Evolutionary conservation across 2,329 filamentous ascomycete genomes (phyloP).

Genomic region (Pestalotiopsis fici): DNA sequence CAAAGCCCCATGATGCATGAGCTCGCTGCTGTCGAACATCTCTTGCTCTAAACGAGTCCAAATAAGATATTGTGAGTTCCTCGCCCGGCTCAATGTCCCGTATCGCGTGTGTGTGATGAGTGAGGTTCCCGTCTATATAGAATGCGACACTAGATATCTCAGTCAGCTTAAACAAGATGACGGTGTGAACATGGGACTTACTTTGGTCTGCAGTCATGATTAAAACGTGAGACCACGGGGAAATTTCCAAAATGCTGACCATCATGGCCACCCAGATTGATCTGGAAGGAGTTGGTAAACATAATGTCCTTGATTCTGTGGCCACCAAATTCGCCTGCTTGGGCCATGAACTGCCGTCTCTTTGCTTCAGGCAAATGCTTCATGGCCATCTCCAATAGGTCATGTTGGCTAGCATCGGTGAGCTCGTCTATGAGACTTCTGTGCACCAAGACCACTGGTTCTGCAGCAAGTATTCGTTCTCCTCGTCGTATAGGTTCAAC

Average conservation of each 20-base stretch:
- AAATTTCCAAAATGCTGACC: constrained; percentile 28
- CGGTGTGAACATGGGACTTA: constrained; percentile 8
- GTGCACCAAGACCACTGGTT: constrained; percentile 23
- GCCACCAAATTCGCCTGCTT: constrained; percentile 22
- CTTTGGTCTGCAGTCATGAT: constrained; percentile 44
- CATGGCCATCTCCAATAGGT: constrained; percentile 21
- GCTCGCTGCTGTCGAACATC: constrained; percentile 29
- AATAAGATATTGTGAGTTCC: constrained; percentile 43
- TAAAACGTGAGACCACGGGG: constrained; percentile 38
- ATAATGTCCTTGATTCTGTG: constrained; percentile 23
- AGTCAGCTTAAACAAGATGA: neutral
- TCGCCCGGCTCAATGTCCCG: constrained; percentile 32
- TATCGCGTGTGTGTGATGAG: constrained; percentile 38
- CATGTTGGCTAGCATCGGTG: constrained; percentile 14
- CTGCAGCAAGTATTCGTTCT: constrained; percentile 21
- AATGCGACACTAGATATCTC: constrained; percentile 26
- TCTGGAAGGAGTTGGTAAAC: constrained; percentile 27
- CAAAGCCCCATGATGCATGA: constrained; percentile 37
- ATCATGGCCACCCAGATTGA: constrained; percentile 14
- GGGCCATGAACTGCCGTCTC: constrained; percentile 18
- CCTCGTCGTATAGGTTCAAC: constrained; percentile 19
- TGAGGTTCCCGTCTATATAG: constrained; percentile 34
- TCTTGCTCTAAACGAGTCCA: constrained; percentile 33
- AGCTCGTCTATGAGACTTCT: constrained; percentile 20
- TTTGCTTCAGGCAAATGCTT: constrained; percentile 16